Percentiles rank a stretch among this genome's conserved stretches.
phyloP scores from a whole-genome alignment of 2,329 filamentous ascomycete species.

The Stagonosporopsis cucurbitacearum region DNA sequence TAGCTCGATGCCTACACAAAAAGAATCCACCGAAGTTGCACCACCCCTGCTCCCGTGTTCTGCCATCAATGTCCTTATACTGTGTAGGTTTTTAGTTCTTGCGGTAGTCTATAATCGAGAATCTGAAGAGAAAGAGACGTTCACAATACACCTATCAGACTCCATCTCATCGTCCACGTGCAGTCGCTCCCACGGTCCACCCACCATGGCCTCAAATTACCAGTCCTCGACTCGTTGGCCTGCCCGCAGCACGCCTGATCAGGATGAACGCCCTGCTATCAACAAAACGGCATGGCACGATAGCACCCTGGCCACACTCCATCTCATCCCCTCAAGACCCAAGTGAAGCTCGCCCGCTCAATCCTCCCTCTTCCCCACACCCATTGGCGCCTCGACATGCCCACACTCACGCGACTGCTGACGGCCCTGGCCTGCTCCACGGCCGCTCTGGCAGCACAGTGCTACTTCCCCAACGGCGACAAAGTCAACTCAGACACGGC shows the following conservation, averaged over 20 bases:
- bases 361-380: conserved; percentile 8
- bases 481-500: conserved; percentile 21
- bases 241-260: conserved; percentile 3
- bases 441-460: conserved; percentile 16
- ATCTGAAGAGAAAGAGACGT: background rate
- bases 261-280: background rate
- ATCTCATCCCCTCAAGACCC: no score
- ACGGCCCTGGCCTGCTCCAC: conserved; percentile 5
- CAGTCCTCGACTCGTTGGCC: no score
- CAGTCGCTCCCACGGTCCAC: background rate
- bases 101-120: background rate
- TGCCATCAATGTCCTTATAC: background rate
- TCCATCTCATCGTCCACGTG: background rate
- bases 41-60: background rate
- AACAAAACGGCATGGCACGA: conserved; percentile 9
- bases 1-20: conserved; percentile 2
- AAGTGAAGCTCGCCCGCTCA: background rate
- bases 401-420: background rate
- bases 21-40: background rate
- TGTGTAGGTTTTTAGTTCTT: no score
- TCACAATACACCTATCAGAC: background rate
- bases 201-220: background rate
- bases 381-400: background rate
- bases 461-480: conserved; percentile 27
- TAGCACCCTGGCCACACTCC: background rate